Base-by-base conservation (phyloP, 2,329 filamentous ascomycete genomes). In the Ilyonectria mors-panacis region DNA sequence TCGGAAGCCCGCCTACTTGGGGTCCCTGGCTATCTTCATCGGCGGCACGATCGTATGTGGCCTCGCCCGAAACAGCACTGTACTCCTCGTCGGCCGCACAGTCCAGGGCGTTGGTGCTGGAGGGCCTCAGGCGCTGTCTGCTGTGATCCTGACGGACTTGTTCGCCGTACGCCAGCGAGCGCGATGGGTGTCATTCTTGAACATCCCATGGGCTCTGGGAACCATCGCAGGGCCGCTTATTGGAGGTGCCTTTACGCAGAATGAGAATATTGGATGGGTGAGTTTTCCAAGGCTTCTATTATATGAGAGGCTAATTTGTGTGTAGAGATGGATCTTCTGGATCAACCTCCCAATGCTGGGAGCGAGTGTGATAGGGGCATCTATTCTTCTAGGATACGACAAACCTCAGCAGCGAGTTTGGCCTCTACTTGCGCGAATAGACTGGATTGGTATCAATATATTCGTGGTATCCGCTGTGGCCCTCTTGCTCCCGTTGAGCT, bases 381-480 rank as follows among this genome's bases (percentile, higher is more conserved):
- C 71, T 47, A 63, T 75, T 39, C 75, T 80, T 51, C 67, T 81
- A 12, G 73, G 71, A 35, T 75, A 77, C 30, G 74, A 76, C 54
- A 54, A 59, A 50, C 57, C 63, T 33, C 15, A 30, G 17, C 55
- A 63, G 2, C 57, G 59, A 1, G 57, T 64, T 26, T 28, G 53
- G 19, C 30, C 33, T 10, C 60, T 69, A 3, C 57, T 76, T 33
- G 65, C 62, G 19, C 44, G 62, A 3, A 85, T 93, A 26, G 91
- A 93, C 75, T 93, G 88, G 85, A 60, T 88, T 35, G 91, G 92
- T 1, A 85, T 87, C 5, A 69, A 86, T 1, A 74, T 93, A 4
- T 93, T 93, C 74, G 75, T 77, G 10, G 21, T 69, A 28, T 69
- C 68, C 6, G 64, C 68, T 1, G 56, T 72, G 35, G 59, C 60